Base-by-base conservation (phyloP, 2,329 filamentous ascomycete species). In the Penicillium sp. region DNA sequence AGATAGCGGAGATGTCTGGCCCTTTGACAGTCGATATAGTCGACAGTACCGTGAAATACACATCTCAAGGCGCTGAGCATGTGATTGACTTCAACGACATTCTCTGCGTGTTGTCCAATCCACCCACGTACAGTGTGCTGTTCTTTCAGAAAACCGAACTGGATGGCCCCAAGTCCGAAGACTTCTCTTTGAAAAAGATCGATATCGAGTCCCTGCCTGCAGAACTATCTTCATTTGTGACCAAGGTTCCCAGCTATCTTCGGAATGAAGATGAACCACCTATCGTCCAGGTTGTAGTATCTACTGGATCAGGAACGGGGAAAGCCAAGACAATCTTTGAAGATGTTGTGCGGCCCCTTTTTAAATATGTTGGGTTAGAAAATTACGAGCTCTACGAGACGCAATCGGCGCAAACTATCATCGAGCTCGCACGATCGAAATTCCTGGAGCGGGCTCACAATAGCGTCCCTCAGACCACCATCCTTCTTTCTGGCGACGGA, bases 401-500 rank as follows among this genome's bases (percentile, higher is more conserved):
- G 1, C 73, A 82, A 25, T 87, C 83, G 31, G 77, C 82, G 0
- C 75, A 84, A 2, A 89, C 84, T 13, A 82, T 97, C 40, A 78
- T 79, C 6, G 78, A 88, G 1, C 84, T 95, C 52, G 84, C 88
- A 0, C 76, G 67, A 50, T 64, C 70, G 39, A 67, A 72, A 23
- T 76, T 87, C 60, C 73, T 84, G 13, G 75, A 78, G 2, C 69
- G 70, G 38, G 84, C 84, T 15, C 79, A 78, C 55, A 53, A 74
- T 50, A 79, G 79, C 1, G 62, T 75, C 5, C 64, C 70, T 13
- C 84, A 87, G 68, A 86, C 87, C 0, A 80, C 97, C 27, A 75
- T 97, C 31, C 81, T 97, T 13, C 80, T 97, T 5, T 93, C 89
- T 48, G 93, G 93, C 7, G 93, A 97, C 72, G 93, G 93, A 15